phyloP scores from a whole-genome alignment of 345 rosid species.

The Citrus australasica region DNA sequence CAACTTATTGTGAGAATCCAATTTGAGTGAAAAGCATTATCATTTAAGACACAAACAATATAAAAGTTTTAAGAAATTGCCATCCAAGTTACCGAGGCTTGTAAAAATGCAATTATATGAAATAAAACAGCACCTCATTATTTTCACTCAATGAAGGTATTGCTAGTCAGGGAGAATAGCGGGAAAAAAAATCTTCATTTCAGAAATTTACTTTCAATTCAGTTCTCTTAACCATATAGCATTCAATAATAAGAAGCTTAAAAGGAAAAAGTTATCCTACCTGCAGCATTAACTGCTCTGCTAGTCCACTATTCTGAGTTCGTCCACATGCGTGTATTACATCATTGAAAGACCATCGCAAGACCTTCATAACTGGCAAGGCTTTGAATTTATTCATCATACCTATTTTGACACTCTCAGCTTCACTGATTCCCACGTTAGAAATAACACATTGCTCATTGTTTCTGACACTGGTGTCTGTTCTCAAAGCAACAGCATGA shows the following conservation, averaged over 20 bases:
- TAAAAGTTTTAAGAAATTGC: background rate
- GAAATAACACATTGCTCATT: conserved; percentile 16
- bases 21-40: background rate
- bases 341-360: conserved; percentile 57
- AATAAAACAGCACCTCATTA: background rate
- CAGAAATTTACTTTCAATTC: background rate
- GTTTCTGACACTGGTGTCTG: conserved; percentile 22
- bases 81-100: background rate
- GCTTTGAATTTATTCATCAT: conserved; percentile 17
- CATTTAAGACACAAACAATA: background rate
- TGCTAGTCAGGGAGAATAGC: background rate
- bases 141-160: background rate
- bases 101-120: background rate
- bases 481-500: conserved; percentile 15
- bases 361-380: conserved; percentile 26
- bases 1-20: background rate
- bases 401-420: conserved; percentile 17
- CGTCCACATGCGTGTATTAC: conserved; percentile 65
- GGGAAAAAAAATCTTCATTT: background rate
- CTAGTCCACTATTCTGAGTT: conserved; percentile 50
- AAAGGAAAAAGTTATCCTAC: conserved; percentile 27
- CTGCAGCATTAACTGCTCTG: conserved; percentile 71
- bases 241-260: background rate
- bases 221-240: background rate
- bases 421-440: conserved; percentile 20